phyloP scores from a whole-genome alignment of 1,284 basidiomycete genomes.

The Anthracocystis panici-leucophaei region DNA sequence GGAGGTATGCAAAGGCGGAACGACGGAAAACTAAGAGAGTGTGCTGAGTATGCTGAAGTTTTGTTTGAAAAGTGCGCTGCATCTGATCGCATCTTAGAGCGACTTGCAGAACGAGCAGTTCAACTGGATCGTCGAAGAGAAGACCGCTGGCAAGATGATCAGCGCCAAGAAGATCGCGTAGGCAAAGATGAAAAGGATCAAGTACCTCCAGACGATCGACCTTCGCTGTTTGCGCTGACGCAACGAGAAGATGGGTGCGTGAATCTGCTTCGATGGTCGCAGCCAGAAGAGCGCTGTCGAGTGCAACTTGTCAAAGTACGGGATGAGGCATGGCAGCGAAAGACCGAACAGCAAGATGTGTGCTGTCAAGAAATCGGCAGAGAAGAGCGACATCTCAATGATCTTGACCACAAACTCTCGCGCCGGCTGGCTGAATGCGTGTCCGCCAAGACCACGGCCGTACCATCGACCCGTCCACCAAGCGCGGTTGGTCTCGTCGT shows the following conservation, averaged over 20 bases:
- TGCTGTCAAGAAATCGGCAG: conserved; percentile 65
- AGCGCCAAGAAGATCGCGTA: conserved; percentile 82
- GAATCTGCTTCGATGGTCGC: conserved; percentile 73
- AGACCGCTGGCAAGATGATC: conserved; percentile 66
- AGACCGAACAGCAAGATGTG: conserved; percentile 71
- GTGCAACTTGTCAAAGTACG: conserved; percentile 65
- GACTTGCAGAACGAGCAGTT: conserved; percentile 60
- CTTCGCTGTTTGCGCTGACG: conserved; percentile 68
- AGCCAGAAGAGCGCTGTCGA: conserved; percentile 71
- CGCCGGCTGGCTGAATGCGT: conserved; percentile 68
- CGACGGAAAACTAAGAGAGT: background rate
- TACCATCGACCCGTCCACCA: conserved; percentile 70
- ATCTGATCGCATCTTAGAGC: conserved; percentile 26
- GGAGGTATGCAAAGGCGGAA: conserved; percentile 16
- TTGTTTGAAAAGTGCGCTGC: conserved; percentile 3
- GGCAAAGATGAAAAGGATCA: conserved; percentile 82
- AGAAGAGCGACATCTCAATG: conserved; percentile 68
- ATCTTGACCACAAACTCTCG: conserved; percentile 70
- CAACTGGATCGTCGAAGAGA: conserved; percentile 53
- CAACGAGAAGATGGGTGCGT: conserved; percentile 81
- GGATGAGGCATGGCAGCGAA: conserved; percentile 72
- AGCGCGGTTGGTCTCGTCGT: conserved; percentile 70
- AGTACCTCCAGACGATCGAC: conserved; percentile 75
- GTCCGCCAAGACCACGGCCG: conserved; percentile 67
- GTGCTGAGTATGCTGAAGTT: conserved; percentile 17